Base-by-base conservation (phyloP, 257 asterid genomes). In the Solanum bulbocastanum region DNA sequence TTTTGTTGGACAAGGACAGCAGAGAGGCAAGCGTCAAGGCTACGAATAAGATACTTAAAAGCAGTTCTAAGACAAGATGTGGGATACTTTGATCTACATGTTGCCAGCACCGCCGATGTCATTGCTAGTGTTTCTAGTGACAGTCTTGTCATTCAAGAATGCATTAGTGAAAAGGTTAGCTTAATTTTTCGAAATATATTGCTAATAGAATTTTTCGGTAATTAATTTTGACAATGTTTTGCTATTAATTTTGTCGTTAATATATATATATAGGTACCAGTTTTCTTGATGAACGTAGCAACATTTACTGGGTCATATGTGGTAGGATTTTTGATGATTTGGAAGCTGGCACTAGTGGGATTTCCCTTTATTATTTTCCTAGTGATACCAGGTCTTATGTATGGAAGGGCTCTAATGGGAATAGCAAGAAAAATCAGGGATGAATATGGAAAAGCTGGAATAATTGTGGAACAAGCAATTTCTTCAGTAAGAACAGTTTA, bases 1-100 rank as follows among this genome's bases (percentile, higher is more conserved):
- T 97, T 93, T 91, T 97, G 99, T 84, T 97, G 99, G 99, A 94
- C 99, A 82, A 93, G 98, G 91, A 96, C 99, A 14, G 98, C 97
- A 16, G 99, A 96, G 92, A 93, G 99, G 75, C 98, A 96, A 90
- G 98, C 99, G 32, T 94, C 98, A 2, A 91, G 94, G 81, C 66
- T 97, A 74, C 90, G 99, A 85, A 89, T 92, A 18, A 91, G 93
- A 49, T 97, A 97, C 84, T 84, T 97, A 10, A 94, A 94, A 91
- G 98, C 99, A 75, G 98, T 96, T 82, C 89, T 97, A 89, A 93
- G 99, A 88, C 99, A 97, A 91, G 98, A 97, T 74, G 96, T 97
- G 3, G 99, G 99, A 78, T 97, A 96, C 88, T 97, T 97, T 32
- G 99, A 97, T 83, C 79, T 94, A 86, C 98, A 93, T 86, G 96